phyloP scores from a whole-genome alignment of 345 rosid species.

The Corchorus olitorius region DNA sequence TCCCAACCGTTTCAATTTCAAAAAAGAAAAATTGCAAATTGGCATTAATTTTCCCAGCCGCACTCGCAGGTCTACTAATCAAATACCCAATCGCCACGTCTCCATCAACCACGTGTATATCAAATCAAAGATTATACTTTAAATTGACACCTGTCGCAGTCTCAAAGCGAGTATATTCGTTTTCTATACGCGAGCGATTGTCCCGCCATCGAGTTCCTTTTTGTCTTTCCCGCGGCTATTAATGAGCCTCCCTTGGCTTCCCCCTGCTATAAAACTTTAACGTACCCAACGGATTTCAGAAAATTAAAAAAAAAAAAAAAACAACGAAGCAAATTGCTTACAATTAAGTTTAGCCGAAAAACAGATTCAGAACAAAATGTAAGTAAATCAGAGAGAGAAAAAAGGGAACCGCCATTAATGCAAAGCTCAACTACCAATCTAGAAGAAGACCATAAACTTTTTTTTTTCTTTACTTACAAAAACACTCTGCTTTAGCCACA shows the following conservation, averaged over 20 bases:
- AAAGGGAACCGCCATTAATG: conserved; percentile 49
- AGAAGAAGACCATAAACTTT: conserved; percentile 17
- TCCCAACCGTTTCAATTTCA: conserved; percentile 31
- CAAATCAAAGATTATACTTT: conserved; percentile 3
- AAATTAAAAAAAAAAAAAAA: neutral
- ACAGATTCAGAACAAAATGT: neutral
- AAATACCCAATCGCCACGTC: neutral
- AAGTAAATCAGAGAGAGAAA: conserved; percentile 13
- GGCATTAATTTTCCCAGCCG: neutral
- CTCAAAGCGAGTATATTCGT: fast-evolving
- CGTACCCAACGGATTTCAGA: conserved; percentile 5
- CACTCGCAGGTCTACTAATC: conserved; percentile 3
- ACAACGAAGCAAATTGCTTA: neutral
- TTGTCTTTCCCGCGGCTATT: conserved; percentile 62
- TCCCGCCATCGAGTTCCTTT: neutral
- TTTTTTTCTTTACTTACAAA: conserved; percentile 4
- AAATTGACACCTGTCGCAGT: neutral
- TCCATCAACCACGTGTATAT: neutral
- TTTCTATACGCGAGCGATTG: neutral
- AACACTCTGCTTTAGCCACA: neutral
- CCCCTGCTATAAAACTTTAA: conserved; percentile 23
- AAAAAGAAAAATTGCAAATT: neutral
- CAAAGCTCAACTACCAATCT: conserved; percentile 52
- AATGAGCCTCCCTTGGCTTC: conserved; percentile 28
- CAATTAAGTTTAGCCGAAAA: neutral